Evolutionary conservation across 1,139 yeast genomes (phyloP).

Genomic region (Lodderomyces oxycetoniae): DNA sequence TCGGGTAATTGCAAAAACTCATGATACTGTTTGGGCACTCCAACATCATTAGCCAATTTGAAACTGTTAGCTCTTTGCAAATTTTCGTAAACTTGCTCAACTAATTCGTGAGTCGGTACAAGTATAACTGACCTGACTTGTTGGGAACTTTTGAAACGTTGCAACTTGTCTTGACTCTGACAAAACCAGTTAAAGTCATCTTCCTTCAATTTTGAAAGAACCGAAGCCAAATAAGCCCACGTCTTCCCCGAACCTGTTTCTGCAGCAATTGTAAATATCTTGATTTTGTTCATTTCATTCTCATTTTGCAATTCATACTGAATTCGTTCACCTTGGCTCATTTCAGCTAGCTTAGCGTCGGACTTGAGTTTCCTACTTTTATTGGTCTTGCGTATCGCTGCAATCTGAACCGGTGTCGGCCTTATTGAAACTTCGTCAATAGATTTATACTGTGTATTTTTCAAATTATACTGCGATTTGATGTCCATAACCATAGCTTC

Average conservation of each 20-base stretch:
- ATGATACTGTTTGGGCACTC: conserved; percentile 16
- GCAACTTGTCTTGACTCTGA: conserved; percentile 28
- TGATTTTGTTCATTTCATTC: conserved; percentile 39
- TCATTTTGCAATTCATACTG: conserved; percentile 24
- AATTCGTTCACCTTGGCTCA: conserved; percentile 18
- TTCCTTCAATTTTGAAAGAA: conserved; percentile 63
- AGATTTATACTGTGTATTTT: conserved; percentile 29
- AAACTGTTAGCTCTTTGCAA: conserved; percentile 37
- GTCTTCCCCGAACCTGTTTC: conserved; percentile 98
- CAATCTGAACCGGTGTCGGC: conserved; percentile 44
- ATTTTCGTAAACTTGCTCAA: conserved; percentile 66
- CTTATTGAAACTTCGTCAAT: conserved; percentile 30
- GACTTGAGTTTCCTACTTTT: conserved; percentile 23
- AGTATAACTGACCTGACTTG: conserved; percentile 65
- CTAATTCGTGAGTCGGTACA: conserved; percentile 86
- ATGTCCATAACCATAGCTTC: conserved; percentile 59
- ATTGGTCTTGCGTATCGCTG: conserved; percentile 42
- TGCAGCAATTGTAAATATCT: conserved; percentile 79
- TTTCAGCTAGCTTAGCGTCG: conserved; percentile 23
- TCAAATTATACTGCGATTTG: conserved; percentile 40
- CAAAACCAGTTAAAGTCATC: conserved; percentile 36
- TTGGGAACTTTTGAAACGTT: conserved; percentile 27
- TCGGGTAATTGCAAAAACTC: conserved; percentile 25
- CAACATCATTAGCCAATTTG: conserved; percentile 18
- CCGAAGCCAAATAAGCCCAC: conserved; percentile 78